Evolutionary conservation across 2,329 filamentous ascomycete genomes (phyloP).

Genomic region (Sclerotinia glacialis): DNA sequence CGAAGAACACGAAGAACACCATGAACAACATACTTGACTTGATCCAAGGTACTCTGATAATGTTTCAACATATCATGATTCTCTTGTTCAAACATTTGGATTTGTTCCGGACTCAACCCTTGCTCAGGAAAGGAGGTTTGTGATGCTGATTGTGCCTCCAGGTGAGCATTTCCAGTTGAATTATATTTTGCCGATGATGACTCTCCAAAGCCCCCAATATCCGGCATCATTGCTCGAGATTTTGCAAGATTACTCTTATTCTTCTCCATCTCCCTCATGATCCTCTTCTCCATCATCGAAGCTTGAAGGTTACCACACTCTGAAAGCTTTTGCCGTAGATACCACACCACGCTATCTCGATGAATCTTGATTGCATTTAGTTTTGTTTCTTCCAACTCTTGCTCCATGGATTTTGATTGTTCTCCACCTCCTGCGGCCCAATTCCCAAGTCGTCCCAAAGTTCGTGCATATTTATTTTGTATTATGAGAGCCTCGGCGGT

Average conservation of each 20-base stretch:
- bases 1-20: neutral
- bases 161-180: slow-evolving; percentile 23
- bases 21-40: slow-evolving; percentile 72
- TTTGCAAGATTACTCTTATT: slow-evolving; percentile 82
- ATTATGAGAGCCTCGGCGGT: slow-evolving; percentile 70
- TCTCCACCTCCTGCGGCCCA: slow-evolving; percentile 66
- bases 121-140: slow-evolving; percentile 31
- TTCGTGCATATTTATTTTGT: slow-evolving; percentile 64
- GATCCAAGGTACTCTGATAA: slow-evolving; percentile 89
- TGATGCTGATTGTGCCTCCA: slow-evolving; percentile 32
- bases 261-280: slow-evolving; percentile 84
- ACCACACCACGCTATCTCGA: slow-evolving; percentile 81
- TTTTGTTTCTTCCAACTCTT: slow-evolving; percentile 67
- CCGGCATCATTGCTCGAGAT: slow-evolving; percentile 44
- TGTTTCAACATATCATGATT: slow-evolving; percentile 91
- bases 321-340: slow-evolving; percentile 71
- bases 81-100: slow-evolving; percentile 90
- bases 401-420: slow-evolving; percentile 59
- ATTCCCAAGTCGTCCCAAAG: slow-evolving; percentile 61
- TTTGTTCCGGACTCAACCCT: slow-evolving; percentile 73
- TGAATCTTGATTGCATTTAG: slow-evolving; percentile 66
- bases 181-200: slow-evolving; percentile 27
- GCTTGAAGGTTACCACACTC: slow-evolving; percentile 75
- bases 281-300: slow-evolving; percentile 86
- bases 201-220: slow-evolving; percentile 34